Evolutionary conservation across 768 basidiomycete species (phyloP), one percentile per base, ranked within the genome.

Genomic region (Cubamyces sp.): DNA sequence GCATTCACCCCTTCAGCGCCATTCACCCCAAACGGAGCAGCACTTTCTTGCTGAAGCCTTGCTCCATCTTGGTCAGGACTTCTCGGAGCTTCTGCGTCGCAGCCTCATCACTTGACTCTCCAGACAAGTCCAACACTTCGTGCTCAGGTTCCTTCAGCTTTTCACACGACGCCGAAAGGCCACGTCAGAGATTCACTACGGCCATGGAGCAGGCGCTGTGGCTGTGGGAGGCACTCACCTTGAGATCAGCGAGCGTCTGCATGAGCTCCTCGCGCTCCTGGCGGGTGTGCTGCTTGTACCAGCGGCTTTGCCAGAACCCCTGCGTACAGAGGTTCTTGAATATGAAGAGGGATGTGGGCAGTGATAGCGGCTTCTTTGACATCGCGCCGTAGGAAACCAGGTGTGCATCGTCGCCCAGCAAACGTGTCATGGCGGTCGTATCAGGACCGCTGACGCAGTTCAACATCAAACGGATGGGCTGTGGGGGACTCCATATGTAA

Each of bases 361-460:
- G 71, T 1, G 85, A 82, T 18, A 96, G 73, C 0, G 93, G 91
- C 54, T 88, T 81, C 70, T 90, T 93, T 1, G 93, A 90, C 93
- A 96, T 95, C 5, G 90, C 92, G 28, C 94, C 94, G 57, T 95
- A 96, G 0, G 94, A 92, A 8, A 94, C 87, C 14, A 94, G 80
- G 64, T 90, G 88, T 3, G 88, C 85, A 65, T 88, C 77, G 45
- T 79, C 74, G 25, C 87, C 88, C 0, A 96, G 77, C 8, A 90
- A 75, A 52, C 85, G 81, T 1, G 83, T 79, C 91, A 94, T 92
- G 7, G 78, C 67, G 0, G 84, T 84, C 0, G 91, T 92, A 46
- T 86, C 79, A 52, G 81, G 80, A 0, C 94, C 92, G 28, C 91
- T 74, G 7, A 87, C 80, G 64, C 86, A 86, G 65, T 87, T 87